Evolutionary conservation across 768 basidiomycete species (phyloP), one percentile per base, ranked within the genome.

Genomic region (Pisolithus microcarpus): DNA sequence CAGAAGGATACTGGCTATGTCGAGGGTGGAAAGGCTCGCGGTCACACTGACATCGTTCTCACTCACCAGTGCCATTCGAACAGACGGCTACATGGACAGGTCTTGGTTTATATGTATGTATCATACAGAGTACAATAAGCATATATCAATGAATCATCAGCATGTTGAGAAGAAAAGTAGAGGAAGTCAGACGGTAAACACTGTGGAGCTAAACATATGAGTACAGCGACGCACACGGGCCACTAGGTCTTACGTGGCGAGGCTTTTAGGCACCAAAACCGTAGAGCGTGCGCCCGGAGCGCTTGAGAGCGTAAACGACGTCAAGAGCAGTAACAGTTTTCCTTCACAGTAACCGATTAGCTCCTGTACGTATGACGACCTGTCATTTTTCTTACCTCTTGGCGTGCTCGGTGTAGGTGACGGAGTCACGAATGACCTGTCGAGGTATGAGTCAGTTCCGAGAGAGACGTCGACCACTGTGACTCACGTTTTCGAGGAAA

Each of bases 371-470:
- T 46, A 52, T 36, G n/a, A 48, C 43, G 26, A 2, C 5, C n/a
- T 5, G 1, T 16, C 15, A 6, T 0, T 5, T 13, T 24, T 26
- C 57, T 43, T 26, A 69, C 66, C 87, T 78, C 73, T 92, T 92
- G 47, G 90, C 90, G 73, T 93, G 90, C 69, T 93, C 90, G 37
- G 91, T 92, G 75, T 93, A 92, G 48, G 90, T 93, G 58, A 92
- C 90, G 2, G 88, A 90, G 73, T 92, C 90, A 59, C 89, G 84
- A 62, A 92, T 91, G 61, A 91, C 85, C 86, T 88, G 58, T 45
- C 16, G n/a, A 26, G 49, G 7, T 36, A 43, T 19, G 43, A 54
- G 51, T 56, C 48, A 61, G 46, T 28, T 34, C 44, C 38, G 23
- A n/a, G 38, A 42, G 24, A 11, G 34, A 19, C 37, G 71, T 54